phyloP scores from a whole-genome alignment of 2,329 filamentous ascomycete genomes.

The Diaporthe citriasiana region DNA sequence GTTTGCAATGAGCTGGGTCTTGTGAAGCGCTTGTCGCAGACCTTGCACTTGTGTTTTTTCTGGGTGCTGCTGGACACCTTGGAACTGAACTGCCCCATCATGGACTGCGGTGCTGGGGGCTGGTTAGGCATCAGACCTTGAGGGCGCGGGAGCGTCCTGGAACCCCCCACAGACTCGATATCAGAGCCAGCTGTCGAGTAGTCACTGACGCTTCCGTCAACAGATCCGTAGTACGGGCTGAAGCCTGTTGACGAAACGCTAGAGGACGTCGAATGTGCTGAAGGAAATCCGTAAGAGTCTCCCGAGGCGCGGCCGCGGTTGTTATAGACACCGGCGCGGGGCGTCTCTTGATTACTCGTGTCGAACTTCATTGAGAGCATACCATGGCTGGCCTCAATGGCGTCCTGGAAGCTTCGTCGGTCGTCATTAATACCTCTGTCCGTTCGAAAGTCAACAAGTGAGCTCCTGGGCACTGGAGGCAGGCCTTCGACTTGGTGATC shows the following conservation, averaged over 20 bases:
- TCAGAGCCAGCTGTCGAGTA: slow-evolving; percentile 93
- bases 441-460: slow-evolving; percentile 73
- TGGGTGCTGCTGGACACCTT: slow-evolving; percentile 96
- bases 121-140: slow-evolving; percentile 72
- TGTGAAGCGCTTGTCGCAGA: slow-evolving; percentile 98
- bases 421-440: slow-evolving; percentile 58
- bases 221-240: slow-evolving; percentile 86
- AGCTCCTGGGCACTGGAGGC: slow-evolving; percentile 66
- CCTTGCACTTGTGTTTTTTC: slow-evolving; percentile 99
- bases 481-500: slow-evolving; percentile 52
- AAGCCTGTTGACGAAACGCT: slow-evolving; percentile 91
- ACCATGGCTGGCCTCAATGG: slow-evolving; percentile 91
- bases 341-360: slow-evolving; percentile 81
- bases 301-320: slow-evolving; percentile 77
- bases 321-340: slow-evolving; percentile 84
- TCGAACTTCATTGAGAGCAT: slow-evolving; percentile 85
- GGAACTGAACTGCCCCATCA: slow-evolving; percentile 99
- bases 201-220: slow-evolving; percentile 84
- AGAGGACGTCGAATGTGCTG: slow-evolving; percentile 86
- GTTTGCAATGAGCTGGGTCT: slow-evolving; percentile 94
- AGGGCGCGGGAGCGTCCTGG: slow-evolving; percentile 86
- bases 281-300: slow-evolving; percentile 93
- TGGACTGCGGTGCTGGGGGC: slow-evolving; percentile 88
- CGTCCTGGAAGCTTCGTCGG: slow-evolving; percentile 84
- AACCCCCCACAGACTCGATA: slow-evolving; percentile 80